phyloP scores from a whole-genome alignment of 169 alveolate species.

The Eimeria acervulina region DNA sequence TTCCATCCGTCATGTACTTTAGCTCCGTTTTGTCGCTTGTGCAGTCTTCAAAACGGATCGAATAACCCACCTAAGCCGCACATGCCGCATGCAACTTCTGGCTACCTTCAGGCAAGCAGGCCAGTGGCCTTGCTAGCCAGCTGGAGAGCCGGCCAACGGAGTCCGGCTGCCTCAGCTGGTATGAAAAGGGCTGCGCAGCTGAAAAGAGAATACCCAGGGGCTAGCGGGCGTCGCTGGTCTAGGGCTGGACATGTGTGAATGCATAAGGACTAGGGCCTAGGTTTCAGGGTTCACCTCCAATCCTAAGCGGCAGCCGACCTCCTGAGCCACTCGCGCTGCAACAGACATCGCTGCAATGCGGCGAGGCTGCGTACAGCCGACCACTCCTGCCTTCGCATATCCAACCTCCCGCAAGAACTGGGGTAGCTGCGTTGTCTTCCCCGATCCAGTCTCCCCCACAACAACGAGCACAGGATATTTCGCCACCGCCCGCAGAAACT shows the following conservation, averaged over 20 bases:
- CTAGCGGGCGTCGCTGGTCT: neutral
- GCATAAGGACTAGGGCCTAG: neutral
- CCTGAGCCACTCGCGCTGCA: conserved; percentile 99
- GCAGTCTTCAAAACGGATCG: conserved; percentile 99
- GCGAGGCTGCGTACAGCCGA: conserved; percentile 99
- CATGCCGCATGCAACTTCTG: neutral
- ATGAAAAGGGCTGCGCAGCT: neutral
- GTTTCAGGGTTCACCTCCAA: conserved; percentile 88
- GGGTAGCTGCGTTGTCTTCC: conserved; percentile 99
- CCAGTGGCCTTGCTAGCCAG: neutral
- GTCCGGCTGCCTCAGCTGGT: neutral
- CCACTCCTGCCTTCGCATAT: conserved; percentile 97
- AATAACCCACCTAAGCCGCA: conserved; percentile 88
- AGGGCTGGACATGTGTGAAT: neutral
- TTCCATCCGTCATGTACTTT: conserved; percentile 99
- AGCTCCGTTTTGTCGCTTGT: conserved; percentile 97
- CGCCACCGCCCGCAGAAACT: conserved; percentile 95
- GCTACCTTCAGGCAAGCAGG: neutral
- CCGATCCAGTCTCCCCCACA: conserved; percentile 99
- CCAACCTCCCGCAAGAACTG: conserved; percentile 98
- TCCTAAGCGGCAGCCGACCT: conserved; percentile 98
- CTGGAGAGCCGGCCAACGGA: neutral
- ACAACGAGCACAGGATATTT: conserved; percentile 96
- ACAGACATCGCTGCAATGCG: conserved; percentile 99
- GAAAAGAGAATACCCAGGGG: neutral